Conservation (phyloP, 352 stramenopile species). For the Pythium monospermum region DNA sequence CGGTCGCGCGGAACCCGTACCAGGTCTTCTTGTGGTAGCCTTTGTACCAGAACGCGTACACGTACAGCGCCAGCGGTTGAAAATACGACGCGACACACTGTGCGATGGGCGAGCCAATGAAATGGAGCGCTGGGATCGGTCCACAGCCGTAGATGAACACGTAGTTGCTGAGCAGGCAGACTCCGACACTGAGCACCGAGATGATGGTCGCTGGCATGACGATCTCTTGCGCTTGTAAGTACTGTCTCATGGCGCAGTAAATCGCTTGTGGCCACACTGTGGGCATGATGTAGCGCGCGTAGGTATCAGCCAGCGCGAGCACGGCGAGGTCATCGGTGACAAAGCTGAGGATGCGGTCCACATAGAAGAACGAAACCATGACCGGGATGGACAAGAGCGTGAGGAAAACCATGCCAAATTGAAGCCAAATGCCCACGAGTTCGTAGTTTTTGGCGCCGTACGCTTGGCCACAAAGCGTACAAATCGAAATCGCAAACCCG, state of each 20-base stretch:
- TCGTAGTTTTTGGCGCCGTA: conserved; percentile 77
- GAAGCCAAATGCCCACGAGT: conserved; percentile 75
- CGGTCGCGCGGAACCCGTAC: conserved; percentile 48
- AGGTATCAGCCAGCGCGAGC: conserved; percentile 55
- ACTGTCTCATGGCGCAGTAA: conserved; percentile 73
- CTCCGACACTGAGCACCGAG: conserved; percentile 56
- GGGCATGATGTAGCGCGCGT: conserved; percentile 48
- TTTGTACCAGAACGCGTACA: conserved; percentile 79
- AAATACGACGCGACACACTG: conserved; percentile 67
- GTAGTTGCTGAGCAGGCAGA: conserved; percentile 69
- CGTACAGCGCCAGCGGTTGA: conserved; percentile 57
- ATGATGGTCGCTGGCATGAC: conserved; percentile 78
- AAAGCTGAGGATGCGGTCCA: conserved; percentile 57
- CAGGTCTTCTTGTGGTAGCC: conserved; percentile 78
- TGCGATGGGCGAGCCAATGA: conserved; percentile 71
- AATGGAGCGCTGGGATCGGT: conserved; percentile 48
- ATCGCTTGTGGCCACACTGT: conserved; percentile 66
- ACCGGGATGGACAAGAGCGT: conserved; percentile 63
- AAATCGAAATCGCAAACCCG: conserved; percentile 72
- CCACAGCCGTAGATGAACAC: conserved; percentile 76
- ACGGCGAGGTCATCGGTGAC: conserved; percentile 63
- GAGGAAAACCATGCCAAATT: conserved; percentile 69
- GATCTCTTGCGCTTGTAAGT: conserved; percentile 77
- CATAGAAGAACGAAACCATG: conserved; percentile 80
- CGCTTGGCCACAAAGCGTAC: conserved; percentile 72